These are phyloP conservation scores for Kluyveromyces sp. DNA, from an alignment of 1,139 yeast species.

Conservation along the genomic window DNA sequence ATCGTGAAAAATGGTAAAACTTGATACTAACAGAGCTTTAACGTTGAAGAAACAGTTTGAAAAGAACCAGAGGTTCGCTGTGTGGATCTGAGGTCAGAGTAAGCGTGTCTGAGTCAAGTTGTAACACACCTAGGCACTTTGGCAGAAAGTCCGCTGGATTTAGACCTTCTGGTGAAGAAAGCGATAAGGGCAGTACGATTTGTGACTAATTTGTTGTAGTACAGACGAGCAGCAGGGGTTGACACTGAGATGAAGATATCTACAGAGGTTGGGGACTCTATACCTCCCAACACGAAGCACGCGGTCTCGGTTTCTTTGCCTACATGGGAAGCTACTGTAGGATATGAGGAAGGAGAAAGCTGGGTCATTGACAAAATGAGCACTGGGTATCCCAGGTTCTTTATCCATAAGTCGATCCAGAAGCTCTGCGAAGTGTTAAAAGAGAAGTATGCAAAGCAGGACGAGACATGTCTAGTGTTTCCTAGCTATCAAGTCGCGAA, in stretches of 20 bases:
- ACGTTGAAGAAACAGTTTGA: too few species aligned
- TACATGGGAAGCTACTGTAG: slow-evolving; percentile 88
- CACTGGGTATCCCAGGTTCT: slow-evolving; percentile 87
- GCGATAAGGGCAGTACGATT: background rate
- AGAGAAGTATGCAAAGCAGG: slow-evolving; percentile 66
- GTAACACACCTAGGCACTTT: too few species aligned
- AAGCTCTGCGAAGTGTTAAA: slow-evolving; percentile 44
- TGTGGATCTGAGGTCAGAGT: too few species aligned
- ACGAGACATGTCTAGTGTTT: slow-evolving; percentile 55
- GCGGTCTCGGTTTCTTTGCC: slow-evolving; percentile 93
- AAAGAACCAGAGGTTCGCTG: too few species aligned
- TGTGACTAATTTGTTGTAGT: background rate
- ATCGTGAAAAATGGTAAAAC: too few species aligned
- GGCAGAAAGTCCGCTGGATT: background rate
- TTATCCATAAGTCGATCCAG: slow-evolving; percentile 67
- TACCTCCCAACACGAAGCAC: slow-evolving; percentile 83
- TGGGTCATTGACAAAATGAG: slow-evolving; percentile 78
- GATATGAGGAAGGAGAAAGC: slow-evolving; percentile 82
- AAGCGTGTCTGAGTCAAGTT: too few species aligned
- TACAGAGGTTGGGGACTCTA: slow-evolving; percentile 66
- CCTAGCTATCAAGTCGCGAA: slow-evolving; percentile 76
- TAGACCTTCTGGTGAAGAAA: background rate
- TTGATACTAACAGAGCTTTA: too few species aligned
- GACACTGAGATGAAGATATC: slow-evolving; percentile 11
- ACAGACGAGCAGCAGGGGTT: too few species aligned